Base-by-base conservation (phyloP, 306 rosid species). In the Herpetospermum pedunculosum region DNA sequence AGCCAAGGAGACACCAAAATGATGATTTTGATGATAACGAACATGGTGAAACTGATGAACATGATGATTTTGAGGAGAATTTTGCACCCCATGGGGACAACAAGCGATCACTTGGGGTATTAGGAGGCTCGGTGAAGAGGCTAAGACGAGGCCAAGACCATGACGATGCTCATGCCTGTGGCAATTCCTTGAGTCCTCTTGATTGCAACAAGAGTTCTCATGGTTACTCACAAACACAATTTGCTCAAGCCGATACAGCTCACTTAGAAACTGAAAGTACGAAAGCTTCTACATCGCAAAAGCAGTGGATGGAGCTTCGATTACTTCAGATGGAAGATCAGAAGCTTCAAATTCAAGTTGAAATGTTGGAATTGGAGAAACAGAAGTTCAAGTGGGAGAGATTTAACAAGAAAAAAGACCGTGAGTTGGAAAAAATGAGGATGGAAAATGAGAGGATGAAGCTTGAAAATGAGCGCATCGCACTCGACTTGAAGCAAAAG, bases 391-490 rank as follows among this genome's bases (percentile, higher is more conserved):
- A 88, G 82, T 92, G 96, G 98, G 86, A 90, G 83, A 88, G 80
- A 81, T 84, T 88, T 80, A 85, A 87, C 73, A 85, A 84, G 90
- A 92, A 87, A 81, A 82, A 87, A 74, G 98, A 92, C 79, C 86
- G 81, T 12, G 96, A 92, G 73, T 74, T 92, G 85, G 98, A 92
- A 78, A 85, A 84, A 87, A 47, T 88, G 85, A 88, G 87, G 85
- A 72, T 88, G 90, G 91, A 82, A 75, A 92, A 92, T 41, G 96
- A 87, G 76, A 88, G 87, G 78, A 90, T 92, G 97, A 90, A 83
- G 86, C 87, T 88, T 38, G 97, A 92, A 76, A 92, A 92, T 53
- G 93, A 92, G 72, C 89, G 87, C 1, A 54, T 87, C 75, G 82
- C 83, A 37, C 80, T 92, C 54, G 93, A 92, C 74, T 75, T 92